Base-by-base conservation (phyloP, 1,284 basidiomycete species). In the Chalciporus sp. region DNA sequence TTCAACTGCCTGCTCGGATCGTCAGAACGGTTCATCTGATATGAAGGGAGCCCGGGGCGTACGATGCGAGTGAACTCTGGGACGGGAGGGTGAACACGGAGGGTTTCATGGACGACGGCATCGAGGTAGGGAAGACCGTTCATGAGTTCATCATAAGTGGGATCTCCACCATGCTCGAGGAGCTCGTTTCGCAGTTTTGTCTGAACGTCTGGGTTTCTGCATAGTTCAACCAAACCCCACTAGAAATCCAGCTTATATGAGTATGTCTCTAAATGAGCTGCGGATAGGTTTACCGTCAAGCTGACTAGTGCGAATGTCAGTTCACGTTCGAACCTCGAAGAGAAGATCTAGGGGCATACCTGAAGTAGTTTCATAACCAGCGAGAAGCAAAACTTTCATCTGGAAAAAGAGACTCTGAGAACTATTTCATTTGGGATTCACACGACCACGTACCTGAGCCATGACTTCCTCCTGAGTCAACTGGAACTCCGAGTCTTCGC, bases 401-500 rank as follows among this genome's bases (percentile, higher is more conserved):
- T 72, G 37, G 7, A 19, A 47, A 37, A 35, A 28, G 4, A 35
- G 47, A 17, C 27, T n/a, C 23, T n/a, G 29, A 40, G 11, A 17
- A 37, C n/a, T 4, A 9, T 17, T 7, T 7, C n/a, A 17, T 5
- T n/a, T 23, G 17, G n/a, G 35, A 17, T 37, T 17, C 41, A n/a
- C 20, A 35, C 7, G 17, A 33, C 41, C 10, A 19, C 47, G 44
- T 50, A 70, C 73, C 73, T 86, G 82, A 2, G 87, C 83, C 48
- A 85, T 61, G 17, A 92, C 80, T 65, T 94, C 90, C 14, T 83
- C 83, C 47, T 83, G 76, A 3, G 82, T 78, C 76, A 92, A 76
- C 41, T 72, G 73, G 46, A 81, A 64, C 19, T 73, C 72, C 0
- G 73, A 67, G 26, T 71, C 68, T 0, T 62, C 57, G 40, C 59